These are phyloP conservation scores for Colletotrichum sp. DNA, from an alignment of 2,329 filamentous ascomycete genomes.

Conservation along the genomic window DNA sequence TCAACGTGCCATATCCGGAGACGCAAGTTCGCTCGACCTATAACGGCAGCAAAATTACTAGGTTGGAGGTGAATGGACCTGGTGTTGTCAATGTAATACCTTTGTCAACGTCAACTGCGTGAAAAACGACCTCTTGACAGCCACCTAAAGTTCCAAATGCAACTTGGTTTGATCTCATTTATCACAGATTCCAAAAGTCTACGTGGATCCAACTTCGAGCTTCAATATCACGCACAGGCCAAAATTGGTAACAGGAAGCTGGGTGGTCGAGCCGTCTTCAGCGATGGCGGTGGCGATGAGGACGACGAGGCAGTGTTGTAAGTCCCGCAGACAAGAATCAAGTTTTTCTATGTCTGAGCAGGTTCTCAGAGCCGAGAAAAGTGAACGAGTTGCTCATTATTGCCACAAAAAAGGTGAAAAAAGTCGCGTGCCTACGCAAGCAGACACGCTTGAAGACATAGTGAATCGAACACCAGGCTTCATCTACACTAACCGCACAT, in stretches of 20 bases:
- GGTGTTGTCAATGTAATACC: background rate
- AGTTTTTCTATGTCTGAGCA: background rate
- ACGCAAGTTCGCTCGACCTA: background rate
- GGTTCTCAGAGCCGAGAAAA: background rate
- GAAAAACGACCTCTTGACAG: background rate
- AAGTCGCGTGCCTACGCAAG: background rate
- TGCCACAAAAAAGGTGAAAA: background rate
- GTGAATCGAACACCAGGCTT: background rate
- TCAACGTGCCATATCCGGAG: background rate
- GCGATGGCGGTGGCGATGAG: background rate
- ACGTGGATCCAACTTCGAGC: background rate
- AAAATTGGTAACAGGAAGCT: background rate
- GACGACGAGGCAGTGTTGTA: background rate
- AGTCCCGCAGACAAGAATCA: background rate
- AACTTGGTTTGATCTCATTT: background rate
- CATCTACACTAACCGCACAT: background rate
- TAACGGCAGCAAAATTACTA: background rate
- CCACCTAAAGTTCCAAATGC: background rate
- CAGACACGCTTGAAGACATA: background rate
- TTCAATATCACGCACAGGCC: fast-evolving
- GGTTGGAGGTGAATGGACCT: background rate
- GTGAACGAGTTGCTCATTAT: background rate
- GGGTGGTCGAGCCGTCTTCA: background rate
- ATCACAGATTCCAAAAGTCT: background rate
- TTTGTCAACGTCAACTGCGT: background rate